phyloP scores from a whole-genome alignment of 140 eudicot species.

The Erigeron philadelphicus region DNA sequence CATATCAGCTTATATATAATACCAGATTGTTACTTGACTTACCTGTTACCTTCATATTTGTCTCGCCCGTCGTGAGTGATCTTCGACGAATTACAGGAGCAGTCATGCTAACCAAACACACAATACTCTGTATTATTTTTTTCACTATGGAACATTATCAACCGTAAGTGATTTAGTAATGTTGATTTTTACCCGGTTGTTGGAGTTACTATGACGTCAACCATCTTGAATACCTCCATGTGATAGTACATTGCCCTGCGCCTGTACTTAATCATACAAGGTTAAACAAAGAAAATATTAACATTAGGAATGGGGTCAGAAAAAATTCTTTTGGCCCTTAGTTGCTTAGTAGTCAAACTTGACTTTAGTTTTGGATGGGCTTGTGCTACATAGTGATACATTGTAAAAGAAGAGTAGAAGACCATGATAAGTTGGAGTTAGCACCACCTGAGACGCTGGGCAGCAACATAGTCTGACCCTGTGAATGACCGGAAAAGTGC shows the following conservation, averaged over 20 bases:
- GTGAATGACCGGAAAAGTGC: slow-evolving; percentile 63
- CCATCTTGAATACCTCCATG: slow-evolving; percentile 65
- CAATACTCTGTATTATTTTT: neutral
- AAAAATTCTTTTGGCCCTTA: neutral
- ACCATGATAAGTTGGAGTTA: neutral
- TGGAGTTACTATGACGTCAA: slow-evolving; percentile 76
- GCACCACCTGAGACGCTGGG: slow-evolving; percentile 67
- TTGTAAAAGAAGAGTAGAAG: neutral
- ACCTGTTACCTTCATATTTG: slow-evolving; percentile 67
- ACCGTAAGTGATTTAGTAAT: neutral
- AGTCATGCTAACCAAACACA: slow-evolving; percentile 53
- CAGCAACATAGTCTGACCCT: slow-evolving; percentile 72
- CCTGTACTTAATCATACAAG: slow-evolving; percentile 33
- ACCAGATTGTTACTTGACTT: slow-evolving; percentile 11
- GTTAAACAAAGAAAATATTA: neutral
- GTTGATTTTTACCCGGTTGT: slow-evolving; percentile 52
- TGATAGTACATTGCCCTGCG: slow-evolving; percentile 71
- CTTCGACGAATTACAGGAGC: slow-evolving; percentile 65
- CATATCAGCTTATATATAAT: neutral
- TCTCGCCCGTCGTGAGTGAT: slow-evolving; percentile 57
- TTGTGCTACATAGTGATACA: neutral
- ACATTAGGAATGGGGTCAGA: neutral
- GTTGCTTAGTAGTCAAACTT: neutral
- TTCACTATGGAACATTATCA: neutral
- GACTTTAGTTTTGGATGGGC: neutral